These are phyloP conservation scores for Carallia brachiata DNA, from an alignment of 345 rosid genomes.

Conservation along the genomic window DNA sequence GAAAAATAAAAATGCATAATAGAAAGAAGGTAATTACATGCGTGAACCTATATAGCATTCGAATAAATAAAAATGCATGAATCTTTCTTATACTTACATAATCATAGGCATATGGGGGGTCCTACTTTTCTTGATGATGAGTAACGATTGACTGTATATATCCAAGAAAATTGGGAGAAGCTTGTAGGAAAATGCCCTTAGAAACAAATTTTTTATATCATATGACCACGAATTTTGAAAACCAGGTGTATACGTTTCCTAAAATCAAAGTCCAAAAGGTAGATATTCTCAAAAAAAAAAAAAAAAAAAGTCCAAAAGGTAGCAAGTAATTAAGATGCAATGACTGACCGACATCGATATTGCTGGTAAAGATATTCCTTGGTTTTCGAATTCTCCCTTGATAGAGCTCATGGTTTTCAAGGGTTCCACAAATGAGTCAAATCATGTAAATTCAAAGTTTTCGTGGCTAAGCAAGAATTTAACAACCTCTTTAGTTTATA, in stretches of 20 bases:
- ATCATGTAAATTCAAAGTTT: slow-evolving; percentile 12
- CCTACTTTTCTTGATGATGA: not conserved
- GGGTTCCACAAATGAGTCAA: not conserved
- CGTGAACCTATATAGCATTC: not conserved
- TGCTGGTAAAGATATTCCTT: too few species aligned
- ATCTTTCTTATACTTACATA: not conserved
- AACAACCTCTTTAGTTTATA: too few species aligned
- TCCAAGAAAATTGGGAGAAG: slow-evolving; percentile 22
- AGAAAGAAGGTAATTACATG: too few species aligned
- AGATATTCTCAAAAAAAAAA: too few species aligned
- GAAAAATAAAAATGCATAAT: not conserved
- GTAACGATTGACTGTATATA: not conserved
- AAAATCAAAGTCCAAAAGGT: slow-evolving; percentile 2
- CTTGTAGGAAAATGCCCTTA: not conserved
- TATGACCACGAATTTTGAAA: not conserved
- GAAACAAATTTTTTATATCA: not conserved
- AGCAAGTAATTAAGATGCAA: too few species aligned
- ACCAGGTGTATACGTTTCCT: not conserved
- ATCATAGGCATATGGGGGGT: not conserved
- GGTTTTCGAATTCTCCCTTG: too few species aligned
- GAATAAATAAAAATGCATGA: not conserved
- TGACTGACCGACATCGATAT: too few species aligned
- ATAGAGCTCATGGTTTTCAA: not conserved
- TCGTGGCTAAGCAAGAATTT: not conserved
- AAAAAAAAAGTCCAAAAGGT: not conserved